A percentile compares a stretch with the other conserved stretches of the same genome.
Conservation (phyloP, 192 early-diverging fungal genomes). For the Rhizophagus sp. region DNA sequence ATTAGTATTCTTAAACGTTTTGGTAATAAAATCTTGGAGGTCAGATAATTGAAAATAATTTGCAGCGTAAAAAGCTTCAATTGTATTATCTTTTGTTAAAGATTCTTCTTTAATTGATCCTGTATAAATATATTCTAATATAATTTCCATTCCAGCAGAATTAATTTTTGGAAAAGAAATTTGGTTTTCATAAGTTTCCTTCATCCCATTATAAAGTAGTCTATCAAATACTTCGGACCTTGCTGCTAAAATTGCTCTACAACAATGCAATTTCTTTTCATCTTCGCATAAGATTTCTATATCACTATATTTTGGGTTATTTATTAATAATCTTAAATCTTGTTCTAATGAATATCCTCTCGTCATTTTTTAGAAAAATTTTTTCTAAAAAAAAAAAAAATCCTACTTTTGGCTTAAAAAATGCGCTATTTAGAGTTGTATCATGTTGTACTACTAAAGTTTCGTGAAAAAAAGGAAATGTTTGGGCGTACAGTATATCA, state of each 20-base stretch:
- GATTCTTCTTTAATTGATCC: not conserved
- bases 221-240: not conserved
- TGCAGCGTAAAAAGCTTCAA: not conserved
- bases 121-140: slow-evolving; percentile 17
- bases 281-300: not conserved
- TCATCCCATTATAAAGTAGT: too few species aligned
- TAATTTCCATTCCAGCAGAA: not conserved
- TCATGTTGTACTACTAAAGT: too few species aligned
- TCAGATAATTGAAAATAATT: slow-evolving; percentile 6
- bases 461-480: too few species aligned
- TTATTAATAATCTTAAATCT: not conserved
- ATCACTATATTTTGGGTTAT: slow-evolving; percentile 13
- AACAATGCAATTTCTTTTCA: not conserved
- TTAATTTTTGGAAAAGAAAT: not conserved
- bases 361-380: too few species aligned
- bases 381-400: too few species aligned
- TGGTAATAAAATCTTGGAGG: too few species aligned
- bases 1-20: too few species aligned
- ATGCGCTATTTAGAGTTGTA: too few species aligned
- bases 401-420: too few species aligned
- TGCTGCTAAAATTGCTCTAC: slow-evolving; percentile 5
- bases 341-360: too few species aligned
- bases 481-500: too few species aligned
- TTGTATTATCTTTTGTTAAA: not conserved
- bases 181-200: not conserved